Evolutionary conservation across 805 yeast species (phyloP).

Genomic region (Candida palmyrensis): DNA sequence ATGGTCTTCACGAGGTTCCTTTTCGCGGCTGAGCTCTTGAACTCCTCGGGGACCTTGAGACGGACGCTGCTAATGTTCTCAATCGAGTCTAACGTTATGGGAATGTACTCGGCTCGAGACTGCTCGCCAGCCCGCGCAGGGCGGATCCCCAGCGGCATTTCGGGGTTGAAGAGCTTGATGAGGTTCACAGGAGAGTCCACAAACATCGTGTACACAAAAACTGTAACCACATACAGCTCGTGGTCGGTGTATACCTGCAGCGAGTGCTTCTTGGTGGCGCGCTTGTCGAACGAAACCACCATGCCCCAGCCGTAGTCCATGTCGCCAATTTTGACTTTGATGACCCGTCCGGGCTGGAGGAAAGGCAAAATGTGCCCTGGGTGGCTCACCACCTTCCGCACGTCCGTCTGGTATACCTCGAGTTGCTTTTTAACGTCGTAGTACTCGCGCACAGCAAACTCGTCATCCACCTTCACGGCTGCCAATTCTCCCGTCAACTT

Average conservation of each 20-base stretch:
- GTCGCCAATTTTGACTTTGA: slow-evolving; percentile 57
- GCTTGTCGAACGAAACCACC: slow-evolving; percentile 70
- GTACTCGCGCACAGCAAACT: slow-evolving; percentile 68
- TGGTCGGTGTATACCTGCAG: slow-evolving; percentile 67
- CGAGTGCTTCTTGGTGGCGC: slow-evolving; percentile 58
- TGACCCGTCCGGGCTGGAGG: slow-evolving; percentile 82
- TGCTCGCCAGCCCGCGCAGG: slow-evolving; percentile 75
- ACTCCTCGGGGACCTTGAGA: slow-evolving; percentile 73
- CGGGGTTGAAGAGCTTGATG: slow-evolving; percentile 71
- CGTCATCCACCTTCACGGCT: slow-evolving; percentile 62
- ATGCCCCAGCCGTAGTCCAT: slow-evolving; percentile 96
- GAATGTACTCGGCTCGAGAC: slow-evolving; percentile 70
- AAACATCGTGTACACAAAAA: slow-evolving; percentile 72
- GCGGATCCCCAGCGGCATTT: slow-evolving; percentile 82
- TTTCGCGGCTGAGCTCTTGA: slow-evolving; percentile 50
- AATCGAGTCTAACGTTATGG: slow-evolving; percentile 78
- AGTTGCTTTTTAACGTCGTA: slow-evolving; percentile 76
- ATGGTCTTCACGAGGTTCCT: slow-evolving; percentile 66
- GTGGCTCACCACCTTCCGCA: slow-evolving; percentile 78
- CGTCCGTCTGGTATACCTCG: slow-evolving; percentile 65
- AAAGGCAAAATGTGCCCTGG: slow-evolving; percentile 84
- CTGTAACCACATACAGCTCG: slow-evolving; percentile 84
- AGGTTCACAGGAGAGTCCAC: slow-evolving; percentile 80
- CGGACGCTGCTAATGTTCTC: slow-evolving; percentile 74
- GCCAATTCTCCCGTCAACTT: slow-evolving; percentile 47